Evolutionary conservation across 768 basidiomycete species (phyloP).

Genomic region (Zangia roseola): DNA sequence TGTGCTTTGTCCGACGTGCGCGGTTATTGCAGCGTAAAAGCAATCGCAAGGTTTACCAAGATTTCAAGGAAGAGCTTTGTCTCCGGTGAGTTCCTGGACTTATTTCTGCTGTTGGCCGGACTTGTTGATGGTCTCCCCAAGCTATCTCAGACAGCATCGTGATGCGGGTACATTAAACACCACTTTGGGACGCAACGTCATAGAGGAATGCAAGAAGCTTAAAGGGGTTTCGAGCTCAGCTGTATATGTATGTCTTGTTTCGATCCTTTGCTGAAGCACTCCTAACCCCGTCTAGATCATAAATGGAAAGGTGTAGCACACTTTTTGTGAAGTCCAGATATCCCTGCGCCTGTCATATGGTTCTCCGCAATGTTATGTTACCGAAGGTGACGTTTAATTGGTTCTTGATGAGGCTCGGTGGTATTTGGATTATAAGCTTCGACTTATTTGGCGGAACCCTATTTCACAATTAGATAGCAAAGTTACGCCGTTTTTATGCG

Average conservation of each 20-base stretch:
- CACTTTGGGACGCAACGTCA: slow-evolving; percentile 50
- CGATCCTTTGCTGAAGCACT: neutral
- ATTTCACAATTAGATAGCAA: too few relatives aligned
- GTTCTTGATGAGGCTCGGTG: neutral
- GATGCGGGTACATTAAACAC: slow-evolving; percentile 50
- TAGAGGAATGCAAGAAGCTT: slow-evolving; percentile 64
- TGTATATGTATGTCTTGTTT: slow-evolving; percentile 18
- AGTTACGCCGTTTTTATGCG: too few relatives aligned
- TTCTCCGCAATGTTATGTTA: too few relatives aligned
- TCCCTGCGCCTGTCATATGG: too few relatives aligned
- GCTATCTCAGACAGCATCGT: slow-evolving; percentile 63
- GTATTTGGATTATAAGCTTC: too few relatives aligned
- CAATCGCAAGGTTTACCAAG: slow-evolving; percentile 74
- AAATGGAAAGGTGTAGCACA: slow-evolving; percentile 18
- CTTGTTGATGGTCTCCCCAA: slow-evolving; percentile 21
- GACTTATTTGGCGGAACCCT: too few relatives aligned
- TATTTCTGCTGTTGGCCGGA: neutral
- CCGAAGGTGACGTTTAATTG: too few relatives aligned
- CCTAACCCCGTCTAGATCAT: slow-evolving; percentile 14
- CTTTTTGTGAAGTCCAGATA: neutral
- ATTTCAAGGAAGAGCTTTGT: slow-evolving; percentile 79
- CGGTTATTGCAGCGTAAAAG: slow-evolving; percentile 52
- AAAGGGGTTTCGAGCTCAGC: slow-evolving; percentile 44
- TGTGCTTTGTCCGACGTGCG: neutral
- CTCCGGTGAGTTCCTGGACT: slow-evolving; percentile 42